These are phyloP conservation scores for Penicillium atrosanguineum DNA, from an alignment of 495 filamentous ascomycete genomes.

Conservation along the genomic window DNA sequence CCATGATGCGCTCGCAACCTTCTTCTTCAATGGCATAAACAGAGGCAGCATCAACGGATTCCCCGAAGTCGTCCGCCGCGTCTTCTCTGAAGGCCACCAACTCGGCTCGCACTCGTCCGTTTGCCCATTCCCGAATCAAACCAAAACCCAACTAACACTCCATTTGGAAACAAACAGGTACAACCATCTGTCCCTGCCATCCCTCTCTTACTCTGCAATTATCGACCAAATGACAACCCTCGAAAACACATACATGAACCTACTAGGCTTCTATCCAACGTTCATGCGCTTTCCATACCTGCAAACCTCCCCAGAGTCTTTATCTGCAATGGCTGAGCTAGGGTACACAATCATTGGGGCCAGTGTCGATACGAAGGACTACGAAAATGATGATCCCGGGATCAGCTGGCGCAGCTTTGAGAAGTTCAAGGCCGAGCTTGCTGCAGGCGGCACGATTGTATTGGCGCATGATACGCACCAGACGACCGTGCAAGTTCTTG, in stretches of 20 bases:
- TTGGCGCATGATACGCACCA: conserved; percentile 47
- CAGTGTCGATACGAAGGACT: conserved; percentile 48
- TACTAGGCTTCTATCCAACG: conserved; percentile 69
- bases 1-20: conserved; percentile 63
- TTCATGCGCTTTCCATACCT: conserved; percentile 61
- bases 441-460: conserved; percentile 36
- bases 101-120: conserved; percentile 71
- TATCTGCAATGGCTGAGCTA: conserved; percentile 30
- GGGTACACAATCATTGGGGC: conserved; percentile 43
- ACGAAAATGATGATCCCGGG: conserved; percentile 30
- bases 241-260: conserved; percentile 64
- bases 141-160: neutral
- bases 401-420: conserved; percentile 29
- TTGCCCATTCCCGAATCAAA: neutral
- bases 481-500: conserved; percentile 36
- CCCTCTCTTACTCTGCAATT: conserved; percentile 49
- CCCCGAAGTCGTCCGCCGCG: conserved; percentile 58
- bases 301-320: conserved; percentile 24
- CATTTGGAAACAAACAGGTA: conserved; percentile 15
- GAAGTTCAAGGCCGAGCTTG: conserved; percentile 25
- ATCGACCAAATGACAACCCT: conserved; percentile 65
- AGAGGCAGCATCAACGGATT: conserved; percentile 53
- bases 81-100: conserved; percentile 64
- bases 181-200: conserved; percentile 63
- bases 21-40: conserved; percentile 71